Evolutionary conservation across 257 asterid genomes (phyloP).

Genomic region (Leonotis leonurus): DNA sequence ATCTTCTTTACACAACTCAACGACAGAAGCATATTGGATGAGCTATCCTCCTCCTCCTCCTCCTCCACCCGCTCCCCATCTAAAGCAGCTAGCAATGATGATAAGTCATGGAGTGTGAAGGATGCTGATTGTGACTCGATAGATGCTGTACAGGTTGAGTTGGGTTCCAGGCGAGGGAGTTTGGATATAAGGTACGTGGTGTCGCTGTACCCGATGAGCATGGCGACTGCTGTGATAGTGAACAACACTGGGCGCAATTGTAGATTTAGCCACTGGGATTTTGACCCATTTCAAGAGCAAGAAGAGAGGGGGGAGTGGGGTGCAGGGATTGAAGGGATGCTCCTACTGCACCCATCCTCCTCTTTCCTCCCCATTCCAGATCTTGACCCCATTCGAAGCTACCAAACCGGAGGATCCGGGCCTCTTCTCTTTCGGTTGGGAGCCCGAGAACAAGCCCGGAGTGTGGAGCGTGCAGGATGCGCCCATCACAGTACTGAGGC

Average conservation of each 20-base stretch:
- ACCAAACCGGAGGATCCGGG: slow-evolving; percentile 57
- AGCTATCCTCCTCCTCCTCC: too few species aligned
- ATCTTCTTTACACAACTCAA: too few species aligned
- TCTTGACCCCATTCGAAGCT: slow-evolving; percentile 60
- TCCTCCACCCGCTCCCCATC: too few species aligned
- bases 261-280: slow-evolving; percentile 41
- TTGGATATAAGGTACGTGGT: slow-evolving; percentile 55
- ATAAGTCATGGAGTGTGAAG: too few species aligned
- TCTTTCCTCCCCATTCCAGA: slow-evolving; percentile 50
- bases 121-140: too few species aligned
- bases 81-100: too few species aligned
- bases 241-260: slow-evolving; percentile 59
- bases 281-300: slow-evolving; percentile 49
- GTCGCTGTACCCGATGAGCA: slow-evolving; percentile 60
- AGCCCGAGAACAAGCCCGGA: slow-evolving; percentile 61
- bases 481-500: slow-evolving; percentile 55
- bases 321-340: slow-evolving; percentile 53
- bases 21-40: too few species aligned
- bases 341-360: slow-evolving; percentile 71
- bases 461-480: slow-evolving; percentile 64
- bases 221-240: slow-evolving; percentile 67
- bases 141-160: slow-evolving; percentile 39
- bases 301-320: slow-evolving; percentile 49
- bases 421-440: slow-evolving; percentile 59
- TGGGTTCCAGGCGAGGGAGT: slow-evolving; percentile 48